Base-by-base conservation (phyloP, 1,139 yeast genomes). In the Kurtzmaniella quercitrusa region DNA sequence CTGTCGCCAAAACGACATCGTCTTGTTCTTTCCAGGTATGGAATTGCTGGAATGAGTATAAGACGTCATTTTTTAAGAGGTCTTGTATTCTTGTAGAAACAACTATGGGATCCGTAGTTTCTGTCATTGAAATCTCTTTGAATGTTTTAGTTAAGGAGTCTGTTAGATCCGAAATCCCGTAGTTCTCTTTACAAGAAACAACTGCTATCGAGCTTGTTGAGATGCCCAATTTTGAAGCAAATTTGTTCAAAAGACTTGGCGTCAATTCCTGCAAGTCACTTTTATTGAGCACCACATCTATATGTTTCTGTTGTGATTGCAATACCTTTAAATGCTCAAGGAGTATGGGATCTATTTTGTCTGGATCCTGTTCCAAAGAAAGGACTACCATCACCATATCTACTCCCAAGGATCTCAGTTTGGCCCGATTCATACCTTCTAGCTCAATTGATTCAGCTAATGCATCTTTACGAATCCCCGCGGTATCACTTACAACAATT, bases 401-500 rank as follows among this genome's bases (percentile, higher is more conserved):
- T 36, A 88, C 76, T n/a, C 65, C 64, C 9, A 64, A 53, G 1
- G 88, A 73, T 49, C 80, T 76, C 21, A 61, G 59, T 46, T 78
- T 80, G 0, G 98, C 96, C 42, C 95, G 68, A 46, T 74, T 73
- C 6, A 94, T 89, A 0, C 99, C 98, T 58, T 89, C 88, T 7
- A 62, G 63, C 56, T 93, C 99, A 40, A 93, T 86, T 7, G 58
- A 54, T 47, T 82, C 89, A 0, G 73, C 71, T 7, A 64, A 50
- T 0, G 68, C 54, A 6, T 53, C 45, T n/a, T 70, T 66, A 46
- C 98, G 61, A 2, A 93, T 78, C 0, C 98, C 99, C 0, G 99
- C 99, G 0, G 98, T 91, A 58, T 93, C 98, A 2, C 95, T 88
- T 22, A 91, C 62, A 2, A 88, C 72, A 0, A 89, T 85, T 57